Conservation (phyloP, 345 rosid genomes). For the Citrus sp. region DNA sequence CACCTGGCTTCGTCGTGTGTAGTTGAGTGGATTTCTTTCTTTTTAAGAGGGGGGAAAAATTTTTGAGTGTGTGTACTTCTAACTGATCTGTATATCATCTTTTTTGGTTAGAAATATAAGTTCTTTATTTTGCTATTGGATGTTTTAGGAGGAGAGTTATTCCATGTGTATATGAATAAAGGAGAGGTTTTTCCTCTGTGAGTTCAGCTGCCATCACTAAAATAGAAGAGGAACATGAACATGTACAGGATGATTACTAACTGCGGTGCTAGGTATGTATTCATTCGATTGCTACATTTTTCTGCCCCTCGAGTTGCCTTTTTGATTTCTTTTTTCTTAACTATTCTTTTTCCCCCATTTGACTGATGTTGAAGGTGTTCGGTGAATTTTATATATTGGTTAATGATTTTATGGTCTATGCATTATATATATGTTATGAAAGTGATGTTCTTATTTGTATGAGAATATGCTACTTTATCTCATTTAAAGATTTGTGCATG, state of each 20-base stretch:
- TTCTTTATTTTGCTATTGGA: conserved; percentile 17
- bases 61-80: neutral
- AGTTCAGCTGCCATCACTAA: conserved; percentile 6
- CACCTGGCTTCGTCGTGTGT: neutral
- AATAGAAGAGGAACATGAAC: conserved; percentile 4
- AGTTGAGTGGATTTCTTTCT: neutral
- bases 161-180: conserved; percentile 25
- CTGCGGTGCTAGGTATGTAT: conserved; percentile 29
- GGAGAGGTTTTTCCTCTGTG: conserved; percentile 25
- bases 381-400: neutral
- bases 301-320: neutral
- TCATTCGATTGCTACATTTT: neutral
- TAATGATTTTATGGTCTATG: neutral
- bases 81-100: neutral
- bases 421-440: neutral
- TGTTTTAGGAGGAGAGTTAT: conserved; percentile 27
- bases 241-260: conserved; percentile 34
- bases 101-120: neutral
- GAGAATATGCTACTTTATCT: neutral
- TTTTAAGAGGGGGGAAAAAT: neutral
- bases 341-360: neutral
- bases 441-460: neutral
- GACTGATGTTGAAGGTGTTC: neutral
- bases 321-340: neutral
- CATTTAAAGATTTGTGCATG: neutral